Evolutionary conservation across 768 basidiomycete species (phyloP).

Genomic region (Suillus sp.): DNA sequence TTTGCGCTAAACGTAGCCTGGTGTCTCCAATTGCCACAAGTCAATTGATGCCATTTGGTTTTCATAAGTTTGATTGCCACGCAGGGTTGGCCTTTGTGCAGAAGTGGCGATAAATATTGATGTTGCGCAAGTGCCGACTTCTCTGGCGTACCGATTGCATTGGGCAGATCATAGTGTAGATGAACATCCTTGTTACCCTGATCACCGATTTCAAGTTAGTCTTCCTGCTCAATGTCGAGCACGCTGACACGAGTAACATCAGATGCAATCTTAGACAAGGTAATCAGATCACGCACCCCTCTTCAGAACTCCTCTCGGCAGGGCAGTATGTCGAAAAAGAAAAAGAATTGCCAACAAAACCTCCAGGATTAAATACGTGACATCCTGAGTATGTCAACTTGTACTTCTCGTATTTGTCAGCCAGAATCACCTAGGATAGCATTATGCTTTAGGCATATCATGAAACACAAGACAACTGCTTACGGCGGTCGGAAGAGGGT

Average conservation of each 20-base stretch:
- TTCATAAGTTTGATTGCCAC: background rate
- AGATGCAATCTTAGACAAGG: background rate
- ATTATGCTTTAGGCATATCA: slow-evolving; percentile 16
- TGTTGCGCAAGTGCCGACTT: background rate
- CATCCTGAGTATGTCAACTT: slow-evolving; percentile 97
- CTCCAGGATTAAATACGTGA: slow-evolving; percentile 98
- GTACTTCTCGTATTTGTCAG: slow-evolving; percentile 95
- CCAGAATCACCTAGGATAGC: slow-evolving; percentile 72
- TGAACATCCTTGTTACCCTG: background rate
- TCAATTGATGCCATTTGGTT: background rate
- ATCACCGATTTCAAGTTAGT: background rate
- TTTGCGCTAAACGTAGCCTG: background rate
- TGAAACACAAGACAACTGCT: slow-evolving; percentile 27
- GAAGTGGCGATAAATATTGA: background rate
- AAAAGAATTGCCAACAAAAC: slow-evolving; percentile 81
- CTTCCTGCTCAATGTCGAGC: slow-evolving; percentile 6
- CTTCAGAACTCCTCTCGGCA: slow-evolving; percentile 80
- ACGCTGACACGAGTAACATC: background rate
- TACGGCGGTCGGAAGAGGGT: slow-evolving; percentile 92
- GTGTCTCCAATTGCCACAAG: background rate
- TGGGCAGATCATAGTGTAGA: background rate
- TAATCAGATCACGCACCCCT: slow-evolving; percentile 54
- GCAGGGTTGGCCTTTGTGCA: background rate
- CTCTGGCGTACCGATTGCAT: background rate
- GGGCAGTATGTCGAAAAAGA: slow-evolving; percentile 92